A percentile compares a stretch with the other conserved stretches of the same genome.
phyloP scores from a whole-genome alignment of 2,329 filamentous ascomycete genomes.

The Didymella pomorum region DNA sequence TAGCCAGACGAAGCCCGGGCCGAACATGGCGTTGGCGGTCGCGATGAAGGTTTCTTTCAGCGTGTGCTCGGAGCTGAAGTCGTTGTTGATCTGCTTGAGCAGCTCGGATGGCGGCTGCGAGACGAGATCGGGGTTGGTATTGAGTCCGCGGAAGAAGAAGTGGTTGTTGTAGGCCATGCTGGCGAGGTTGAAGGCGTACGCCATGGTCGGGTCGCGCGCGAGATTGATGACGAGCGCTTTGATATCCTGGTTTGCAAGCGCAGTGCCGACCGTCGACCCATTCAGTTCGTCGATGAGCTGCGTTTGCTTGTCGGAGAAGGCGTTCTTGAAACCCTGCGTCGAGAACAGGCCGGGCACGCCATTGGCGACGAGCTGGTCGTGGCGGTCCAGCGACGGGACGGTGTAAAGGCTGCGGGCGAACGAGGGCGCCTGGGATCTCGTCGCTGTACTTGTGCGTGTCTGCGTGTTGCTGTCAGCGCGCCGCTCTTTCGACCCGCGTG shows the following conservation, averaged over 20 bases:
- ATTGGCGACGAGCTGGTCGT: conserved; percentile 55
- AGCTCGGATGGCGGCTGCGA: conserved; percentile 58
- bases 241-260: conserved; percentile 67
- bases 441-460: neutral
- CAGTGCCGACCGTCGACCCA: conserved; percentile 70
- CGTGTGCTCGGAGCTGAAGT: conserved; percentile 84
- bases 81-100: conserved; percentile 67
- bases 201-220: conserved; percentile 79
- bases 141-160: conserved; percentile 76
- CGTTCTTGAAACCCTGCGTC: conserved; percentile 72
- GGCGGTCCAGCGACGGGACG: conserved; percentile 60
- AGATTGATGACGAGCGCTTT: conserved; percentile 76
- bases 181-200: conserved; percentile 91
- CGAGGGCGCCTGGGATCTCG: conserved; percentile 10
- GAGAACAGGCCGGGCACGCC: conserved; percentile 77
- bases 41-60: conserved; percentile 80
- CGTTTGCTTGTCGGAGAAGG: conserved; percentile 84
- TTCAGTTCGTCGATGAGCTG: conserved; percentile 80
- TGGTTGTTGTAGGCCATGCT: conserved; percentile 95
- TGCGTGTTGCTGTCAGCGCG: conserved; percentile 33
- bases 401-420: conserved; percentile 49
- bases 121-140: conserved; percentile 35
- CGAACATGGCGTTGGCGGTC: conserved; percentile 91
- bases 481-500: conserved; percentile 19
- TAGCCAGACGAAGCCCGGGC: conserved; percentile 96